A percentile compares a stretch with the other conserved stretches of the same genome.
These are phyloP conservation scores for Cercospora nicotianae DNA, from an alignment of 2,329 filamentous ascomycete species.

Conservation along the genomic window DNA sequence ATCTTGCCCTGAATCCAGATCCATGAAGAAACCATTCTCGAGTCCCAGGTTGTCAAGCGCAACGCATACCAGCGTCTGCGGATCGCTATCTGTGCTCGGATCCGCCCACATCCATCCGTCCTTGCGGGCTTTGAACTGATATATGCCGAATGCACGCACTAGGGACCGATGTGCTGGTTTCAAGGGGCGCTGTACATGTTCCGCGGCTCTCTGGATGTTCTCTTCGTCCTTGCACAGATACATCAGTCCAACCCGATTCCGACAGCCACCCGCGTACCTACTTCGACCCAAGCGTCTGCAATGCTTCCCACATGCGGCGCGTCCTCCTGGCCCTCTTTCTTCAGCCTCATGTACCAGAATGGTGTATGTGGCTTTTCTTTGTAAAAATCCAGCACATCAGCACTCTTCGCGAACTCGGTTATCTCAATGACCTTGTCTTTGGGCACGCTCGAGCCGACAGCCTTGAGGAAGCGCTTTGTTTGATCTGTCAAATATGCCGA, in stretches of 20 bases:
- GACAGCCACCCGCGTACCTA: background rate
- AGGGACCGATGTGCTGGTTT: background rate
- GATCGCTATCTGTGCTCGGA: background rate
- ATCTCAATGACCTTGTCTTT: conserved; percentile 2
- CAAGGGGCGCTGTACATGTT: background rate
- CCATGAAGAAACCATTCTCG: background rate
- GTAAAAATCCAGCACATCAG: conserved; percentile 1
- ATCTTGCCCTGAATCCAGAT: background rate
- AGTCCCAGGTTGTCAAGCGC: background rate
- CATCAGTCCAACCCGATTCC: background rate
- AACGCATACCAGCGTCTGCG: background rate
- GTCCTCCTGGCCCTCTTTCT: background rate
- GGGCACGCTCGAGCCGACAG: conserved; percentile 1
- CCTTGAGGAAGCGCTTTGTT: background rate
- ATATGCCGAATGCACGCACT: background rate
- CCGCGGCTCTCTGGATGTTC: background rate
- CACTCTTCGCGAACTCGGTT: conserved; percentile 1
- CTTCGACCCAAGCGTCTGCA: background rate
- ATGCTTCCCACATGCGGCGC: background rate
- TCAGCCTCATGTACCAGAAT: background rate
- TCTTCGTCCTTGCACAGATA: background rate
- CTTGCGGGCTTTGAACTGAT: background rate
- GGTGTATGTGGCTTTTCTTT: conserved; percentile 1
- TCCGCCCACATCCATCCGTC: background rate
- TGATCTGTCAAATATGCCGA: background rate